A percentile compares a stretch with the other conserved stretches of the same genome.
Conservation (phyloP, 345 rosid species). For the Salix dunnii region DNA sequence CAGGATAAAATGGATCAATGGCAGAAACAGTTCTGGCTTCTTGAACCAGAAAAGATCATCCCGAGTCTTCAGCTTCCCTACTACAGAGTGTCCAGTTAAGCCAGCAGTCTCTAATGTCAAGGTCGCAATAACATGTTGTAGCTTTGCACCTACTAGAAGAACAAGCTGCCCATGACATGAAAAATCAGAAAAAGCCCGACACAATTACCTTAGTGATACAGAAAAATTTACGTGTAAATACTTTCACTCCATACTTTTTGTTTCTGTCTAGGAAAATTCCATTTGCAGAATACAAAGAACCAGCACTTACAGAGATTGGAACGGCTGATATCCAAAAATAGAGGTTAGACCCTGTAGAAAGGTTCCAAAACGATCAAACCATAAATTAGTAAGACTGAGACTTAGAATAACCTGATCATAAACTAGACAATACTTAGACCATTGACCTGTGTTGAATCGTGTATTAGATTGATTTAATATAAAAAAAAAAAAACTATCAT, state of each 20-base stretch:
- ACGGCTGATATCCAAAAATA: constrained; percentile 96
- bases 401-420: background rate
- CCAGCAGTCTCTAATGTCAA: constrained; percentile 73
- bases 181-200: constrained; percentile 6
- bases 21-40: constrained; percentile 73
- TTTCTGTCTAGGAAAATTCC: background rate
- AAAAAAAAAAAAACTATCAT: no score
- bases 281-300: background rate
- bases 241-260: background rate
- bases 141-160: constrained; percentile 75
- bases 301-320: constrained; percentile 67
- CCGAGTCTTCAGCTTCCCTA: constrained; percentile 63
- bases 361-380: constrained; percentile 1
- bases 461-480: no score
- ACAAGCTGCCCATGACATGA: constrained; percentile 47
- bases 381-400: background rate
- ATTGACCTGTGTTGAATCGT: no score
- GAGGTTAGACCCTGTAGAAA: constrained; percentile 77
- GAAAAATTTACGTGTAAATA: background rate
- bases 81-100: constrained; percentile 44
- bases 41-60: constrained; percentile 97
- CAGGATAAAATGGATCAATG: constrained; percentile 81
- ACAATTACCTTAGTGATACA: background rate
- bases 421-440: background rate
- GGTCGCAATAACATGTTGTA: constrained; percentile 90